Base-by-base conservation (phyloP, 208 protist genomes). In the Leishmania braziliensis region DNA sequence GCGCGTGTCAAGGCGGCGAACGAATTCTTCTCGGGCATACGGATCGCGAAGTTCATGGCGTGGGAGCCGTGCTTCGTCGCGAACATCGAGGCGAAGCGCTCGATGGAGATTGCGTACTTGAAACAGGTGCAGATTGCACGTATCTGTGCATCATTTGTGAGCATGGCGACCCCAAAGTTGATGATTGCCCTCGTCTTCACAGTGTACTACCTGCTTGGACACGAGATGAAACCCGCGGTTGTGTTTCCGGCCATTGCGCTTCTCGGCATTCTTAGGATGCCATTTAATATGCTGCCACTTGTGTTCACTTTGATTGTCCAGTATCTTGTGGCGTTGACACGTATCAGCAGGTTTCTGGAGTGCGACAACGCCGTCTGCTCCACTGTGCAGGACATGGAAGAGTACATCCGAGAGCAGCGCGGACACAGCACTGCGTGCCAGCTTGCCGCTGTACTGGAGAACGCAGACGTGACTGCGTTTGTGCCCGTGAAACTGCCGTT, bases 31-130 rank as follows among this genome's bases (percentile, higher is more conserved):
- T 86, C 88, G 29, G 92, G 91, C 4, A 98, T 99, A 5, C 90
- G 96, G n/a, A 81, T 99, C 0, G 95, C 96, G 50, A 99, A 99
- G 89, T 90, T 98, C 16, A 98, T 97, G 90, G 89, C 90, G 26
- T 99, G 96, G 95, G 97, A 99, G 80, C 82, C 91, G 26, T 39
- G 74, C 62, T 96, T 98, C 68, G 39, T 89, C n/a, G 68, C 77
- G 14, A 71, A 63, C 46, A 88, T 98, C 70, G 66, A 91, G 51
- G 69, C 66, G 14, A 89, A 88, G n/a, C 84, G 95, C 26, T 54
- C 36, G 36, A 39, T 39, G 36, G 36, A 39, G 36, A 0, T 39
- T 39, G 36, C 36, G 36, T 39, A 39, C 36, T 39, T 39, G 36
- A 39, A 39, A 2, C 36, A 39, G 36, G 36, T 39, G 36, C 89